Base-by-base conservation (phyloP, 1,139 yeast species). In the Lodderomyces pseudojiufengensis region DNA sequence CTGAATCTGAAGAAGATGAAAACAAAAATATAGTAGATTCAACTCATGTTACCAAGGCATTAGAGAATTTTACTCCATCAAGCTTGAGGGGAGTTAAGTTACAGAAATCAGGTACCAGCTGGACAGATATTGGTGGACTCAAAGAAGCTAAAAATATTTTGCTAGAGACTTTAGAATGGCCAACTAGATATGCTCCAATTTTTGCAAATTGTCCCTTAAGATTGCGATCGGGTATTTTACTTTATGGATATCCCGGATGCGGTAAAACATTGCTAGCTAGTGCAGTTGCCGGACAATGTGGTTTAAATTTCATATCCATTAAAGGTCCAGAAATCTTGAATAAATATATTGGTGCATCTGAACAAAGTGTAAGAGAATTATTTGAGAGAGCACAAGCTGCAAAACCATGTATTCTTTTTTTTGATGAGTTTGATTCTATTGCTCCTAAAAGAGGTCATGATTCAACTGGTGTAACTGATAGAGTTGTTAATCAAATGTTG, bases 381-480 rank as follows among this genome's bases (percentile, higher is more conserved):
- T 92, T 92, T 57, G 97, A 88, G 49, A 72, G 95, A 28, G 99
- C 98, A 0, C 90, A 84, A 56, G 80, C 95, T 31, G 95, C 95
- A 2, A 86, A 84, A 52, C 97, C 98, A 1, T 92, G 98, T 54
- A 82, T 92, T 29, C 63, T 92, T 40, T 92, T 92, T 56, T 92
- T 92, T 59, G 98, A 92, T 59, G 98, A 92, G 55, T 88, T 92
- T 57, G 98, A 92, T 50, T 87, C 97, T 0, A 87, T 92, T 52
- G 97, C 97, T 0, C 97, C 98, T 1, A 90, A 90, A 58, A 80
- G 98, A 69, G 98, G 98, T 1, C 97, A 90, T 54, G 98, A 92
- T 54, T 85, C 95, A 2, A 90, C 98, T 0, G 98, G 97, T 42
- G 98, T 92, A 4, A 92, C 98, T 1, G 98, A 92, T 57, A 75